These are phyloP conservation scores for Sporothrix luriei DNA, from an alignment of 2,329 filamentous ascomycete species.

Conservation along the genomic window DNA sequence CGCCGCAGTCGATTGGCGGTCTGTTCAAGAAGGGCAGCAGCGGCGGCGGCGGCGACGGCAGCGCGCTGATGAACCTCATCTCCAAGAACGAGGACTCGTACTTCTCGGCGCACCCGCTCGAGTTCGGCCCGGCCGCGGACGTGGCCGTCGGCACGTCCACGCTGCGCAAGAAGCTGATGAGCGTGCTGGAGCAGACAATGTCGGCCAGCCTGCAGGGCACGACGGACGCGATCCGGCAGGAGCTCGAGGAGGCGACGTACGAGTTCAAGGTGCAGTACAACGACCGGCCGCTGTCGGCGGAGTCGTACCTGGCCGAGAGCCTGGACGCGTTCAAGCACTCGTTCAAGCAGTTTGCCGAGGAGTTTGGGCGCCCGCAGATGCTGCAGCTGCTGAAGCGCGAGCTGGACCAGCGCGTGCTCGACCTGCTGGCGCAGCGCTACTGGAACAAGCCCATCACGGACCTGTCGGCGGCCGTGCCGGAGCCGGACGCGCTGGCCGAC, in stretches of 20 bases:
- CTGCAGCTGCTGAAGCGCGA: conserved; percentile 87
- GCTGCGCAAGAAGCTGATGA: conserved; percentile 93
- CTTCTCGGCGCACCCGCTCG: conserved; percentile 78
- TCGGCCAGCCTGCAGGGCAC: conserved; percentile 86
- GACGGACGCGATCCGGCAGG: conserved; percentile 87
- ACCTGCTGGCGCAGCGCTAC: conserved; percentile 88
- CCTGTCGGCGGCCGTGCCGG: conserved; percentile 65
- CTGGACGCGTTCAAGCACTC: conserved; percentile 96
- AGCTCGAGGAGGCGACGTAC: conserved; percentile 94
- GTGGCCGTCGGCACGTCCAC: conserved; percentile 81
- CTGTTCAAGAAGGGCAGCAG: conserved; percentile 80
- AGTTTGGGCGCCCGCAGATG: conserved; percentile 87
- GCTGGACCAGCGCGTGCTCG: conserved; percentile 90
- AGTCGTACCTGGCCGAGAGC: conserved; percentile 94
- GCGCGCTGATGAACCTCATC: conserved; percentile 70
- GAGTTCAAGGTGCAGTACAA: conserved; percentile 99
- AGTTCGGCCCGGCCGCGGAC: conserved; percentile 74
- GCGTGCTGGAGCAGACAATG: conserved; percentile 96
- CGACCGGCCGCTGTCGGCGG: conserved; percentile 88
- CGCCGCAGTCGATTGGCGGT: conserved; percentile 61
- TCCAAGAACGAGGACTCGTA: conserved; percentile 84
- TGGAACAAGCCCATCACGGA: conserved; percentile 97
- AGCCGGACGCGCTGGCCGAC: conserved; percentile 72
- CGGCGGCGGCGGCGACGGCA: conserved; percentile 61
- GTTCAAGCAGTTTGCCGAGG: conserved; percentile 90